Evolutionary conservation across 2,329 filamentous ascomycete species (phyloP), one percentile per base, ranked within the genome.

Genomic region (Aschersonia sp.): DNA sequence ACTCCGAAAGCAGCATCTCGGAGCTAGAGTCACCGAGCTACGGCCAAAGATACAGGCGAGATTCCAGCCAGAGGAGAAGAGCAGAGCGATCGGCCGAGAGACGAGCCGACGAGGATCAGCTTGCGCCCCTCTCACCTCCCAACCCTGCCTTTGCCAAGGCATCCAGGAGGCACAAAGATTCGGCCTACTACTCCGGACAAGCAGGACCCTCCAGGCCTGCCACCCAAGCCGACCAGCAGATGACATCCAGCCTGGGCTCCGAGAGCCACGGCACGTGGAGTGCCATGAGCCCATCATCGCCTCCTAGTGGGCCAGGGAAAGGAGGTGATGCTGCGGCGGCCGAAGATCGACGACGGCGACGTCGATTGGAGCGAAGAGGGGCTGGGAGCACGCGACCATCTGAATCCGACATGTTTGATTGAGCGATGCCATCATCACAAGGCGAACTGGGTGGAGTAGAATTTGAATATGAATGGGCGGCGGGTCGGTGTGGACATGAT

Each of bases 171-270:
- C 60, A 62, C 2, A 82, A 80, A 55, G 78, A 82, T 56, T 78
- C 75, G 43, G 75, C 75, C 6, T 81, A 82, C 55, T 81, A 78
- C 56, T 78, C 75, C 3, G 75, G 74, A 38, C 35, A 38, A 12
- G 35, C 69, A 2, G 65, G 68, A 3, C 67, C 68, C 68, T 12
- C 65, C 68, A n/a, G 68, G 66, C 5, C 64, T 68, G 2, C 59
- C 63, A 12, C 65, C 65, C 1, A 64, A 62, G 3, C 35, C 35
- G 62, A 61, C 35, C 58, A 54, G 3, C 59, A 61, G 47, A 73
- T 73, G 4, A 62, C 72, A 42, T 75, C 74, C 44, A 74, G 69
- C 51, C 70, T 44, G 68, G 61, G 47, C 73, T 66, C 70, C 10
- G 72, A 63, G 42, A 75, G 71, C 52, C 73, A 75, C 51, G 72